A percentile compares a stretch with the other conserved stretches of the same genome.
Evolutionary conservation across 176 grass and related monocot genomes (phyloP).

Genomic region (Lolium perenne): DNA sequence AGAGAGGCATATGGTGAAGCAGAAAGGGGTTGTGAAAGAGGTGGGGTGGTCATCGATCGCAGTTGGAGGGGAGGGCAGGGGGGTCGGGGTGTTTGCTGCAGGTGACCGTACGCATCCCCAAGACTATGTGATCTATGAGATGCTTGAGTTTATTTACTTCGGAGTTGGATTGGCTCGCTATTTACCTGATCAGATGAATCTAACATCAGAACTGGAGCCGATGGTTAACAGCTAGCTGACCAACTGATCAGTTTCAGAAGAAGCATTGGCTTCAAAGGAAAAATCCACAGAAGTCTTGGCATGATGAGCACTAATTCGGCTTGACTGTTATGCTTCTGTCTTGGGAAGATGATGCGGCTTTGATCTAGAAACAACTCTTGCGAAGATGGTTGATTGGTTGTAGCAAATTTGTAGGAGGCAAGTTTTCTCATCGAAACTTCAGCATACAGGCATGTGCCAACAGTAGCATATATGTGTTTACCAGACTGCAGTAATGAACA

Average conservation of each 20-base stretch:
- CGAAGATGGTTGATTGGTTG: background rate
- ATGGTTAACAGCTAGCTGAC: constrained; percentile 34
- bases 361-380: background rate
- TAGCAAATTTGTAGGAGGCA: background rate
- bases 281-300: background rate
- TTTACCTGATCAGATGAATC: constrained; percentile 23
- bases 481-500: too few relatives aligned
- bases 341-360: background rate
- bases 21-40: too few relatives aligned
- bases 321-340: background rate
- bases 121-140: too few relatives aligned
- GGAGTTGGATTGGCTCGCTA: too few relatives aligned
- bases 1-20: too few relatives aligned
- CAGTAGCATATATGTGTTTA: too few relatives aligned
- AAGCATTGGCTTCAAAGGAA: background rate
- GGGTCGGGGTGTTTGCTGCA: too few relatives aligned
- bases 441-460: too few relatives aligned
- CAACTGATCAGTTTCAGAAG: background rate
- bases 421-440: constrained; percentile 5
- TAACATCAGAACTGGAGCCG: constrained; percentile 36
- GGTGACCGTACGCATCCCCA: too few relatives aligned
- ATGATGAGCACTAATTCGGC: constrained; percentile 12
- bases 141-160: too few relatives aligned
- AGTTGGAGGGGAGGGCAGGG: too few relatives aligned
- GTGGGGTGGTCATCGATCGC: too few relatives aligned